Evolutionary conservation across 108 stramenopile genomes (phyloP), one percentile per base, ranked within the genome.

Genomic region (Nitzschia inconspicua): DNA sequence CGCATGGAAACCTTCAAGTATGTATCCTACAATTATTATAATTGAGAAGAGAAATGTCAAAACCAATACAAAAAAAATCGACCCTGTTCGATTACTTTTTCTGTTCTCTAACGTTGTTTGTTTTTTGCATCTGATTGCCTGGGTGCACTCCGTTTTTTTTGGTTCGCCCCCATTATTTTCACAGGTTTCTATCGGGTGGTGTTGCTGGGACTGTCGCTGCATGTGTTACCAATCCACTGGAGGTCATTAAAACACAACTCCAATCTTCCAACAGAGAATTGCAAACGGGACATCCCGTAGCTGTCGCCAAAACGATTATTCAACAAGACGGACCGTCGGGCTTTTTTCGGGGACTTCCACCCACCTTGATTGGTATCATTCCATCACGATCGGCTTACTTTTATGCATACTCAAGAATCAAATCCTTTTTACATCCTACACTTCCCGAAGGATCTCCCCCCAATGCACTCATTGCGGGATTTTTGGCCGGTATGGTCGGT

Each of bases 231-330:
- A 85, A 87, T 63, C 90, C 90, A 36, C 65, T 95, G 20, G 94
- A 95, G 57, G 84, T 91, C 5, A 77, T 97, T 37, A 97, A 97
- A 69, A 95, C 94, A 27, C 95, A 95, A 63, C 74, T 95, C 3
- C 96, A 96, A 70, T 86, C 91, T 0, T 89, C 89, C 1, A 71
- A 73, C 10, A 76, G 76, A 34, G 80, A 70, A 44, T 31, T 80
- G 25, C 66, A 61, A 19, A 40, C 58, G 20, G 62, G 72, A 28
- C 58, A 73, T 73, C 82, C 90, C 0, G 30, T 88, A 14, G 70
- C 59, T 16, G 72, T 94, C 36, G 88, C 90, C 1, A 68, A 71
- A 31, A 67, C 52, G 9, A 95, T 97, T 44, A 40, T 94, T 18
- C 71, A 80, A 51, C 26, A 49, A 34, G 91, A 94, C 37, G 94